Evolutionary conservation across 2,329 filamentous ascomycete species (phyloP).

Genomic region (Penicillium psychrosexuale): DNA sequence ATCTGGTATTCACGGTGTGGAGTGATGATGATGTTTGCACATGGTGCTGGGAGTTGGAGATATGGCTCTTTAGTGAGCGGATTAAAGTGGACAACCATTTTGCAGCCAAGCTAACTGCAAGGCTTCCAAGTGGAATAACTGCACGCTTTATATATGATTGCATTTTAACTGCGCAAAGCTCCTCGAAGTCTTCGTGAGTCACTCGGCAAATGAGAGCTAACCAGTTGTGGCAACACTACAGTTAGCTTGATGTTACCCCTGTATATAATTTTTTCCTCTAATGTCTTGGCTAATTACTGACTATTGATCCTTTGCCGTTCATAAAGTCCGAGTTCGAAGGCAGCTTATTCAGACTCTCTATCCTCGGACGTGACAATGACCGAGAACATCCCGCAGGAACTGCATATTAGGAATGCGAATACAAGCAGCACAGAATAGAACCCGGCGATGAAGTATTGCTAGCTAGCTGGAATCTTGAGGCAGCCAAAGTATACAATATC

Average conservation of each 20-base stretch:
- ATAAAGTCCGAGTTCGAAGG: not conserved
- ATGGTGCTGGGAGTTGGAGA: slow-evolving; percentile 24
- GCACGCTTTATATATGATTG: not conserved
- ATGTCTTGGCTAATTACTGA: not conserved
- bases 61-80: slow-evolving; percentile 23
- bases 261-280: not conserved
- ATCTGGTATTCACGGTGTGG: slow-evolving; percentile 17
- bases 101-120: not conserved
- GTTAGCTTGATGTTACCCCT: not conserved
- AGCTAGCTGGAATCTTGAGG: not conserved
- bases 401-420: not conserved
- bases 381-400: not conserved
- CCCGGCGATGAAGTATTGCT: not conserved
- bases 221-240: not conserved
- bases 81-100: slow-evolving; percentile 20
- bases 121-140: not conserved
- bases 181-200: not conserved
- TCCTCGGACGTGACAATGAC: not conserved
- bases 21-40: slow-evolving; percentile 27
- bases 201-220: not conserved
- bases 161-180: not conserved
- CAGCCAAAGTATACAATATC: not conserved
- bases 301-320: not conserved
- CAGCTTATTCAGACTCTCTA: not conserved
- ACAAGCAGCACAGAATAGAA: not conserved